Percentiles rank a stretch among this genome's conserved stretches.
These are phyloP conservation scores for Quercus aquifolioides DNA, from an alignment of 306 rosid genomes.

Conservation along the genomic window DNA sequence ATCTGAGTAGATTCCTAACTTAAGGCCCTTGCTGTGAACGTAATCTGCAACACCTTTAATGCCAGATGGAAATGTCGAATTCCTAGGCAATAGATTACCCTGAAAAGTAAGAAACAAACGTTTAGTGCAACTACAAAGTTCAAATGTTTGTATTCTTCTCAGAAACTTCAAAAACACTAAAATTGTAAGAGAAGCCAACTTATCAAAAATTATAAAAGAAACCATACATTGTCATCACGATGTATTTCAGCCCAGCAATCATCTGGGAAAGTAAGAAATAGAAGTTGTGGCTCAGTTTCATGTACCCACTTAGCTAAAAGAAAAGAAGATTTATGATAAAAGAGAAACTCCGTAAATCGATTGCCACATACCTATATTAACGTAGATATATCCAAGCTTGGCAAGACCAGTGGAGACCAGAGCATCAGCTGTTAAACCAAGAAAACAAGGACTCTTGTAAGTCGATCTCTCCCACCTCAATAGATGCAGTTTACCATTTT, in stretches of 20 bases:
- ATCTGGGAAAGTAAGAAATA: slow-evolving; percentile 42
- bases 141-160: neutral
- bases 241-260: slow-evolving; percentile 96
- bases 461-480: neutral
- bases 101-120: slow-evolving; percentile 11
- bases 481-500: neutral
- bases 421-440: slow-evolving; percentile 77
- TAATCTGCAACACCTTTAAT: slow-evolving; percentile 87
- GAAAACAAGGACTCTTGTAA: neutral
- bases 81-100: slow-evolving; percentile 77
- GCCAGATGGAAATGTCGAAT: slow-evolving; percentile 88
- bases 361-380: slow-evolving; percentile 65
- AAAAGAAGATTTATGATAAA: neutral
- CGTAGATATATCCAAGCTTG: slow-evolving; percentile 84
- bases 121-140: neutral
- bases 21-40: slow-evolving; percentile 90
- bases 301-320: slow-evolving; percentile 7
- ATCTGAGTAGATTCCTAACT: slow-evolving; percentile 95
- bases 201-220: neutral
- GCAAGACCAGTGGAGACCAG: slow-evolving; percentile 79
- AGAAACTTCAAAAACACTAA: neutral
- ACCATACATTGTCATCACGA: slow-evolving; percentile 59
- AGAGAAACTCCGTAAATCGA: neutral
- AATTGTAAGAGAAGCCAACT: neutral
- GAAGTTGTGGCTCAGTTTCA: neutral